These are phyloP conservation scores for Xylaria sp. DNA, from an alignment of 2,329 filamentous ascomycete species.

Conservation along the genomic window DNA sequence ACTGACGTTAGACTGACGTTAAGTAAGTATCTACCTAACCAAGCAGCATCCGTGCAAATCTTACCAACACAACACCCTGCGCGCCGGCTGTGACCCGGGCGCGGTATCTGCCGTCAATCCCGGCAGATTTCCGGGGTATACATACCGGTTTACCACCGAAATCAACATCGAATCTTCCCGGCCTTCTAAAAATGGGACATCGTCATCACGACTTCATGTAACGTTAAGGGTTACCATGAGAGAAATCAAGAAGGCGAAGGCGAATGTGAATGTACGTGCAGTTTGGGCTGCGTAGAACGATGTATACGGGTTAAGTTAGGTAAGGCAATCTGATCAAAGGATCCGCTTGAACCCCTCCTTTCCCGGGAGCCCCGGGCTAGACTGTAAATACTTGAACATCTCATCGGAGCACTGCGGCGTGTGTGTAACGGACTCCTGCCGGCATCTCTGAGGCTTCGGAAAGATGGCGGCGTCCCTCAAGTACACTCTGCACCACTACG, in stretches of 20 bases:
- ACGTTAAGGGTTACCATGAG: neutral
- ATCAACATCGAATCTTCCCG: neutral
- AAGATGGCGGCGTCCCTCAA: slow-evolving; percentile 47
- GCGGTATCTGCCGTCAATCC: slow-evolving; percentile 8
- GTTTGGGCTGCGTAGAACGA: neutral
- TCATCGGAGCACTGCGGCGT: neutral
- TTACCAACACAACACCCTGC: neutral
- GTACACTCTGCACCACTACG: slow-evolving; percentile 48
- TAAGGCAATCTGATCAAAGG: neutral
- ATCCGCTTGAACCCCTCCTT: slow-evolving; percentile 30
- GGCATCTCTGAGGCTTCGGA: neutral
- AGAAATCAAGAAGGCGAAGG: too few relatives aligned
- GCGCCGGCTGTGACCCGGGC: neutral
- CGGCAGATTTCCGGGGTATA: neutral
- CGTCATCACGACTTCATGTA: neutral
- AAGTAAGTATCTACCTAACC: neutral
- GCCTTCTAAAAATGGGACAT: neutral
- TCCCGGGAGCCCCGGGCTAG: slow-evolving; percentile 3
- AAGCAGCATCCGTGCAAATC: too few relatives aligned
- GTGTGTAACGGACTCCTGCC: neutral
- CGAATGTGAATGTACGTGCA: neutral
- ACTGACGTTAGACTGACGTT: too few relatives aligned
- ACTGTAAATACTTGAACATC: neutral
- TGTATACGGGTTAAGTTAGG: neutral
- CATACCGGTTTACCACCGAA: neutral